phyloP scores from a whole-genome alignment of 805 yeast species.

The Monosporozyma aquatica region DNA sequence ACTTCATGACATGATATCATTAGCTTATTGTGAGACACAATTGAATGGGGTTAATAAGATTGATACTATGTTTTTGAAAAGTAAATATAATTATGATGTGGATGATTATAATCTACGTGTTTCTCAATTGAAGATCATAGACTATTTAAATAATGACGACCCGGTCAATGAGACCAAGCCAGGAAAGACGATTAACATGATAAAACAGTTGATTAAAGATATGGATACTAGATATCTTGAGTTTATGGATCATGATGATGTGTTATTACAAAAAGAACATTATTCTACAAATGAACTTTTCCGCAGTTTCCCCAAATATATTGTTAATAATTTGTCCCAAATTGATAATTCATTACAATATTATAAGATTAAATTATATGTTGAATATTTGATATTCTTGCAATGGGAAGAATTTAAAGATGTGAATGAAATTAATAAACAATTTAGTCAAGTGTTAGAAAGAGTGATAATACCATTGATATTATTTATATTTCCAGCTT shows the following conservation, averaged over 20 bases:
- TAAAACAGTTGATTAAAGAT: background rate
- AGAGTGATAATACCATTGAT: background rate
- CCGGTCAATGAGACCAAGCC: background rate
- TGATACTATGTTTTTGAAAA: no score
- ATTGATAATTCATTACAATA: constrained; percentile 12
- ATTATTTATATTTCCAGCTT: background rate
- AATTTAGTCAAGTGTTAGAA: constrained; percentile 14
- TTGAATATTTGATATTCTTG: constrained; percentile 15
- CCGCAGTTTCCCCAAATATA: no score
- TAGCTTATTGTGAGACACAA: constrained; percentile 11
- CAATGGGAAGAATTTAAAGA: constrained; percentile 16
- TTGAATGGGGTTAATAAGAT: constrained; percentile 10
- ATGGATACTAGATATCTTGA: background rate
- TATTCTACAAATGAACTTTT: background rate
- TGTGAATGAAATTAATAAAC: constrained; percentile 7
- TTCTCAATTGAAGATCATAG: constrained; percentile 7
- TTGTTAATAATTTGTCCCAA: background rate
- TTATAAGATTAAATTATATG: constrained; percentile 16
- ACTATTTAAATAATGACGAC: constrained; percentile 11
- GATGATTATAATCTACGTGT: background rate
- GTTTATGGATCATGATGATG: background rate
- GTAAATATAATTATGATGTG: constrained; percentile 9
- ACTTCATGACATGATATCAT: constrained; percentile 6
- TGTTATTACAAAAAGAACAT: background rate
- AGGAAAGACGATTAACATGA: constrained; percentile 1